Conservation (phyloP, 75 land plant species). For the Cunninghamia lanceolata region DNA sequence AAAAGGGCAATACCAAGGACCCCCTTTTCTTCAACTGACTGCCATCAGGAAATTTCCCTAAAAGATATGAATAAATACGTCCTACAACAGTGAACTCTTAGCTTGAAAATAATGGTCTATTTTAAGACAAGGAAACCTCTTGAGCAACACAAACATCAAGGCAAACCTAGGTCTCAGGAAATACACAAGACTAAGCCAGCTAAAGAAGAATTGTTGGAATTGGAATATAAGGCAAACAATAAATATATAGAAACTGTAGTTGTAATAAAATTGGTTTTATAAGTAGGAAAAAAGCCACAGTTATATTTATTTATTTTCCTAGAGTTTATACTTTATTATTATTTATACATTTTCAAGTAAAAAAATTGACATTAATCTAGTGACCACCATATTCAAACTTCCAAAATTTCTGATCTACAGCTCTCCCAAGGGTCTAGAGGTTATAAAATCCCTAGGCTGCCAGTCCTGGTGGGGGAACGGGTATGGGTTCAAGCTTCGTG, state of each 20-base stretch:
- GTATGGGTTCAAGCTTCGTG: too few species aligned
- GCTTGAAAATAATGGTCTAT: neutral
- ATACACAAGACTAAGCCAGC: neutral
- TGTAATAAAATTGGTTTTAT: too few species aligned
- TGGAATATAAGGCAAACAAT: neutral
- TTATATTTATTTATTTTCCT: neutral
- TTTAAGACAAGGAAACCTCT: neutral
- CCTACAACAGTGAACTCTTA: neutral
- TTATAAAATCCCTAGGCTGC: too few species aligned
- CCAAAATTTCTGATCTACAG: neutral
- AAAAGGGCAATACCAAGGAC: neutral
- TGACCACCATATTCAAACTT: neutral
- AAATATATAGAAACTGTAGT: neutral
- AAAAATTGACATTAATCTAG: neutral
- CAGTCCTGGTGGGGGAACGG: too few species aligned
- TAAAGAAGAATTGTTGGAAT: neutral
- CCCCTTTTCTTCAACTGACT: neutral
- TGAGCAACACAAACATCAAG: neutral
- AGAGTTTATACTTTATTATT: neutral
- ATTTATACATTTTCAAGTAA: neutral
- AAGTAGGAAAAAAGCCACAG: neutral
- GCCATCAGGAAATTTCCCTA: neutral
- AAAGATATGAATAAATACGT: neutral
- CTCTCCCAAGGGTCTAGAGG: neutral
- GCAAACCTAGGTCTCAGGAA: neutral